Evolutionary conservation across 1,284 basidiomycete genomes (phyloP).

Genomic region (Pulchroboletus neoregius): DNA sequence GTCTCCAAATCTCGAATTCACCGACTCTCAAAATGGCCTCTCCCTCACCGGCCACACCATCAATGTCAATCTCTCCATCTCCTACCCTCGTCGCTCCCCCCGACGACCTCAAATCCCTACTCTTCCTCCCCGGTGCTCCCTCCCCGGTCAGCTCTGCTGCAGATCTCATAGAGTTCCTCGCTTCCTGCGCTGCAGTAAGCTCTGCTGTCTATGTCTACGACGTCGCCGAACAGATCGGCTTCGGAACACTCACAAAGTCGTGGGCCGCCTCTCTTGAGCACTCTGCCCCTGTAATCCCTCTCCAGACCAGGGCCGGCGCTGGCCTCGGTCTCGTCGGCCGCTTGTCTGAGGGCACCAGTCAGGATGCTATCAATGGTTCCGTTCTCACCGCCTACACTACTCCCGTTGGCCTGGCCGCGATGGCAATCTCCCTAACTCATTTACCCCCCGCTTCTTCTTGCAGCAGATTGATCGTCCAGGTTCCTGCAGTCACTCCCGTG

Average conservation of each 20-base stretch:
- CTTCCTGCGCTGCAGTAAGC: conserved; percentile 50
- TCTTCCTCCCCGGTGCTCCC: conserved; percentile 16
- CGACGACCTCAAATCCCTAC: conserved; percentile 24
- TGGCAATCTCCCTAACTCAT: conserved; percentile 68
- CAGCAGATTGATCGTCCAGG: conserved; percentile 73
- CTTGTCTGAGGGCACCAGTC: conserved; percentile 73
- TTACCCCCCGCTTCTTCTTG: conserved; percentile 58
- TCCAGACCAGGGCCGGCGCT: conserved; percentile 87
- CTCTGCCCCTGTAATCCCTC: conserved; percentile 56
- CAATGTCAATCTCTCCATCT: conserved; percentile 9
- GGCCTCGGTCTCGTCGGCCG: conserved; percentile 81
- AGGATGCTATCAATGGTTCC: conserved; percentile 52
- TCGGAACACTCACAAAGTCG: conserved; percentile 65
- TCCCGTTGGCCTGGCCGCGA: conserved; percentile 68
- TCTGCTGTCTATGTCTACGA: conserved; percentile 78
- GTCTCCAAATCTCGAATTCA: background rate
- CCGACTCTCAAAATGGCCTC: conserved; percentile 20
- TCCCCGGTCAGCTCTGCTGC: conserved; percentile 51
- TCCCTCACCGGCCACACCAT: background rate
- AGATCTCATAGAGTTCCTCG: conserved; percentile 61
- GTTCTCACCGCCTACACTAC: conserved; percentile 76
- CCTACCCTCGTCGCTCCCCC: conserved; percentile 23
- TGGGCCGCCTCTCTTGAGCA: conserved; percentile 45
- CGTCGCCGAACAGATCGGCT: conserved; percentile 73
- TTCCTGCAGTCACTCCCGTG: conserved; percentile 65